phyloP scores from a whole-genome alignment of 2,329 filamentous ascomycete species.

The Colletotrichum endophyticum region DNA sequence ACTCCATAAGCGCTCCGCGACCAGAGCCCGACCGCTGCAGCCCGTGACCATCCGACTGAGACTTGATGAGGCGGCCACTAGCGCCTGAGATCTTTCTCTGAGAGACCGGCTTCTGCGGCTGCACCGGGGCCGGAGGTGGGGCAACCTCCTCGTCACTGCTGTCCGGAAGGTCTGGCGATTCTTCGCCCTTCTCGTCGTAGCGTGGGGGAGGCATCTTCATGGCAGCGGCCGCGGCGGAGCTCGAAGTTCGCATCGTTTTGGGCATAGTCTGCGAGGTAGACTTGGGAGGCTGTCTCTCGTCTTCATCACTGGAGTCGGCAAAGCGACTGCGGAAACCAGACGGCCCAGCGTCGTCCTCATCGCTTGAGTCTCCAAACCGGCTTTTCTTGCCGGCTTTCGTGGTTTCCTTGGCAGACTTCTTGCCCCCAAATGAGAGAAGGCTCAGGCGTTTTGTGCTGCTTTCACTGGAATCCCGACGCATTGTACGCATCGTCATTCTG shows the following conservation, averaged over 20 bases:
- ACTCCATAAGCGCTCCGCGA: constrained; percentile 35
- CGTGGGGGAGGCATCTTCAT: constrained; percentile 35
- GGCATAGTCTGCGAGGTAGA: constrained; percentile 65
- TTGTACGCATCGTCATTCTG: constrained; percentile 43
- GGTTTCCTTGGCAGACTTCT: constrained; percentile 37
- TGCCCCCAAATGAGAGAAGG: constrained; percentile 46
- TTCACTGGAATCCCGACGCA: constrained; percentile 47
- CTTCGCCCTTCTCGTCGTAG: constrained; percentile 50
- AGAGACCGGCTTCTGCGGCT: constrained; percentile 24
- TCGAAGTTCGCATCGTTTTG: constrained; percentile 34
- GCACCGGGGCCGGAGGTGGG: neutral
- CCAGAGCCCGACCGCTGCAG: constrained; percentile 48
- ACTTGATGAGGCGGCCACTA: constrained; percentile 21
- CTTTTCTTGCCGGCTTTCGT: constrained; percentile 46
- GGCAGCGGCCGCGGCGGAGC: constrained; percentile 36
- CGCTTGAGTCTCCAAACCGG: constrained; percentile 67
- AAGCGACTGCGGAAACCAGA: constrained; percentile 63
- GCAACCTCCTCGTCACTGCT: constrained; percentile 54
- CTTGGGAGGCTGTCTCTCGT: constrained; percentile 67
- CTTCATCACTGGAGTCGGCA: constrained; percentile 75
- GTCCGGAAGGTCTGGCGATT: constrained; percentile 65
- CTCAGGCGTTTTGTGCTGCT: constrained; percentile 40
- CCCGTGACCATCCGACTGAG: constrained; percentile 21
- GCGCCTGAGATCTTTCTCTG: constrained; percentile 16
- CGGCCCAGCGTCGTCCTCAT: constrained; percentile 53